Evolutionary conservation across 768 basidiomycete species (phyloP), one percentile per base, ranked within the genome.

Genomic region (Suillus clintonianus): DNA sequence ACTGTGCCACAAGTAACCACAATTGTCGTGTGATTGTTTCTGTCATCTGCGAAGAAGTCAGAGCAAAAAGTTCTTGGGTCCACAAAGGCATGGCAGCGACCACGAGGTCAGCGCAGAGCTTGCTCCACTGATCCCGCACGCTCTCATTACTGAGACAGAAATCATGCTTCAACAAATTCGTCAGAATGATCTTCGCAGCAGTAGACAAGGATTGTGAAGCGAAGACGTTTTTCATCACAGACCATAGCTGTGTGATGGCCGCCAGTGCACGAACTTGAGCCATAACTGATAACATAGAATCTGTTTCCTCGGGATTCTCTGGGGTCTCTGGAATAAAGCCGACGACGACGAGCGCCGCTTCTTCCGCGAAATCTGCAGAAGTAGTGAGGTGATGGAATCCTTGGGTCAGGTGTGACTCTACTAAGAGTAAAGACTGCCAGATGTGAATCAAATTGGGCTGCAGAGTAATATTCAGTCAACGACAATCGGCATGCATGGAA

Each of bases 351-450:
- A 71, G 64, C 0, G 80, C 76, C 2, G 82, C 66, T 51, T 68
- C 73, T 17, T 65, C 71, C 17, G 80, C 74, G 57, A 81, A 74
- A 5, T 75, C 68, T 0, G 80, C 62, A 19, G 77, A 64, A 4
- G 79, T 65, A 1, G 78, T 75, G 14, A 80, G 68, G 65, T 81
- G 78, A 1, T 72, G 73, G 37, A 70, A 70, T 24, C 71, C 78
- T 61, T 82, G 79, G 0, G 79, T 78, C 13, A 83, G 69, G 58
- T 82, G 79, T 11, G 82, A 75, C 48, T 80, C 82, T 19, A 75
- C 81, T 30, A 86, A 80, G n/a, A 90, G 73, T 19, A 90, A 77
- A 0, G 83, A 80, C 64, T 84, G 80, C 89, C 89, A 90, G 1
- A 79, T 72, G 48, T 76, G 70, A 5, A 84, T 53, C 30, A 86